phyloP scores from a whole-genome alignment of 495 filamentous ascomycete species.

The Elasticomyces elasticus region DNA sequence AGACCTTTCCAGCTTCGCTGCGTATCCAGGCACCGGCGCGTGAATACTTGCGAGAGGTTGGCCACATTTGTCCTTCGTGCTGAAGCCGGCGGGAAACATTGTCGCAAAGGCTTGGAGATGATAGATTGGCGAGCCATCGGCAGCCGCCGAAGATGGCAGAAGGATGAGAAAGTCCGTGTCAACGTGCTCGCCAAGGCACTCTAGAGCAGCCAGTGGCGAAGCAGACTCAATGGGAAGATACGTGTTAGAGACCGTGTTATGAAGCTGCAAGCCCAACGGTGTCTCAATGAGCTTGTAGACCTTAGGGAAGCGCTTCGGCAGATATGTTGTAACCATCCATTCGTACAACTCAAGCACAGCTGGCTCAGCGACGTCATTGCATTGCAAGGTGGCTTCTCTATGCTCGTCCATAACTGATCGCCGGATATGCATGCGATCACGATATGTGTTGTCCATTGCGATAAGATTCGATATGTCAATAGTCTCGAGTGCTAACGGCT shows the following conservation, averaged over 20 bases:
- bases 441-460: constrained; percentile 56
- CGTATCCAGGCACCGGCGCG: constrained; percentile 43
- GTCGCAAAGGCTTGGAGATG: constrained; percentile 55
- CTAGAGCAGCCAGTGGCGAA: constrained; percentile 31
- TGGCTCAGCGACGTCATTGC: constrained; percentile 32
- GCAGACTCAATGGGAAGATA: constrained; percentile 35
- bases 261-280: constrained; percentile 1
- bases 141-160: constrained; percentile 40
- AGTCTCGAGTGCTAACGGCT: constrained; percentile 39
- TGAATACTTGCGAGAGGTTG: constrained; percentile 58
- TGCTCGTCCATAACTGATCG: constrained; percentile 41
- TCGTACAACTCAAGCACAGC: constrained; percentile 57
- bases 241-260: constrained; percentile 37
- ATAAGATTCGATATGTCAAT: constrained; percentile 52
- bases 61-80: constrained; percentile 53
- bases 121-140: constrained; percentile 41
- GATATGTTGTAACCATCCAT: constrained; percentile 52
- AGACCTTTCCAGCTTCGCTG: constrained; percentile 56
- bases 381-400: constrained; percentile 35
- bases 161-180: constrained; percentile 74
- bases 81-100: constrained; percentile 66
- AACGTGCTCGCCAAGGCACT: constrained; percentile 47
- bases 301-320: constrained; percentile 55
- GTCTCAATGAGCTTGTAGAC: constrained; percentile 42
- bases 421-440: constrained; percentile 45